These are phyloP conservation scores for Diaporthe aspalathi DNA, from an alignment of 2,329 filamentous ascomycete species.

Conservation along the genomic window DNA sequence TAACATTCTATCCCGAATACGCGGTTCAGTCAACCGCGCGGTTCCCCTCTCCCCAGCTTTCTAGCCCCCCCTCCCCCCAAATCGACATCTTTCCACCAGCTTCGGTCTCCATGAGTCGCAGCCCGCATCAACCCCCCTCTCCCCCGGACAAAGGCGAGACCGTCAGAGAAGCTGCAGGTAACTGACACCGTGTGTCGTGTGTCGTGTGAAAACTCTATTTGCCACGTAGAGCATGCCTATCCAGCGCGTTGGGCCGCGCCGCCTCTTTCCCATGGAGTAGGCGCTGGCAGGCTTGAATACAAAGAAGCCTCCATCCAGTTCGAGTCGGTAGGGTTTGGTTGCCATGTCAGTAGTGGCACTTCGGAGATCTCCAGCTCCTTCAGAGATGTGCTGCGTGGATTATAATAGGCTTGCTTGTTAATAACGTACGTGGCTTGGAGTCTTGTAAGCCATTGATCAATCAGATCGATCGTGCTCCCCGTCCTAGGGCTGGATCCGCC, in stretches of 20 bases:
- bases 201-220: background rate
- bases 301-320: no score
- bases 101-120: slow-evolving; percentile 2
- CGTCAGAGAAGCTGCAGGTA: background rate
- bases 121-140: background rate
- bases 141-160: background rate
- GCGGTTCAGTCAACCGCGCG: background rate
- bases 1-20: background rate
- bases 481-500: background rate
- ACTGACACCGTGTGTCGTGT: background rate
- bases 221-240: background rate
- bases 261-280: no score
- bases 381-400: background rate
- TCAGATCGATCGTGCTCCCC: slow-evolving; percentile 1
- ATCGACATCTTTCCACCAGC: background rate
- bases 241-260: no score
- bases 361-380: background rate
- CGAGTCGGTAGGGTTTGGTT: background rate
- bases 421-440: background rate
- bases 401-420: background rate
- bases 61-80: no score
- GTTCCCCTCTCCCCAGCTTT: no score
- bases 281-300: no score
- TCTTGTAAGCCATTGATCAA: background rate
- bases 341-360: background rate